Base-by-base conservation (phyloP, 2,329 filamentous ascomycete species). In the Diaporthe caulivora region DNA sequence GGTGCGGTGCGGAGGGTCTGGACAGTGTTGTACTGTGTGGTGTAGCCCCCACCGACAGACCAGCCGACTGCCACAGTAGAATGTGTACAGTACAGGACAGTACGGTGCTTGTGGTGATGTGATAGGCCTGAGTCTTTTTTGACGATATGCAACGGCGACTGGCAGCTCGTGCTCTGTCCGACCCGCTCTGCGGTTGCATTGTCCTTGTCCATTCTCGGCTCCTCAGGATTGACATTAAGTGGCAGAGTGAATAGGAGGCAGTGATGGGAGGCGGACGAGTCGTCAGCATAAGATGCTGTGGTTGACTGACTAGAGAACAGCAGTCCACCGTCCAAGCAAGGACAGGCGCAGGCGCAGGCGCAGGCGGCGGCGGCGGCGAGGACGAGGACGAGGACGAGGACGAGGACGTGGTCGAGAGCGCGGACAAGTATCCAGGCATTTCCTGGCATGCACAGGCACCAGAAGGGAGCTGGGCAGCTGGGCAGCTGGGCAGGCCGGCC, bases 221-320 rank as follows among this genome's bases (percentile, higher is more conserved):
- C 44, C 29, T 31, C 15, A 31, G 17, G 26, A n/a, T n/a, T n/a
- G n/a, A n/a, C n/a, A n/a, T n/a, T n/a, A n/a, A n/a, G n/a, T n/a
- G 51, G 31, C 29, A 21, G 54, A 21, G 34, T 57, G 31, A 24
- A 57, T 57, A 37, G 31, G 44, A 51, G 47, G 62, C 47, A 65
- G 31, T 24, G 44, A 51, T 34, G 34, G 31, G 34, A n/a, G 37
- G 49, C 24, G 18, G 60, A 54, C 47, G 37, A 74, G 44, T 72
- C 69, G 72, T 72, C 69, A 60, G 62, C 62, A 40, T 21, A 51
- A 44, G 29, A 37, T 18, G 62, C 31, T 34, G 44, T 49, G 44
- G n/a, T 65, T 54, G 53, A 62, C 24, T 65, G 62, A 67, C 62
- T 67, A 53, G 31, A 67, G 62, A 5, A 21, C 18, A 7, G 17